Percentiles rank a stretch among this genome's conserved stretches.
These are phyloP conservation scores for Dentipellis fragilis DNA, from an alignment of 768 basidiomycete genomes.

Conservation along the genomic window DNA sequence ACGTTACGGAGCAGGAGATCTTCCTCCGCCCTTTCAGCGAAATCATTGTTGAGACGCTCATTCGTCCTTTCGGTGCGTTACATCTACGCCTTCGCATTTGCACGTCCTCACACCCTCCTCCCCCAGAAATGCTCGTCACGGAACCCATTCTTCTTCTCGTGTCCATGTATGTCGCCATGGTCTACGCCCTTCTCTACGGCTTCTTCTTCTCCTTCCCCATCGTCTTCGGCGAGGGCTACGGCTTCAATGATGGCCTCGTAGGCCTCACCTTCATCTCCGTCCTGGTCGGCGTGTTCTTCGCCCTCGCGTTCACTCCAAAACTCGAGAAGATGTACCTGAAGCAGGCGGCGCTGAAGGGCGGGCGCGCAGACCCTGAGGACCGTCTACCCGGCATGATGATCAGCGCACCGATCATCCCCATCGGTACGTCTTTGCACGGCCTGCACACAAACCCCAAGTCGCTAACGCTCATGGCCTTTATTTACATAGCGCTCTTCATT, in stretches of 20 bases:
- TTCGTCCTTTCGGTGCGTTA: conserved; percentile 29
- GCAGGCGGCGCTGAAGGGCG: conserved; percentile 23
- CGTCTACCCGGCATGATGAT: conserved; percentile 29
- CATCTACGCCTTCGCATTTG: not conserved
- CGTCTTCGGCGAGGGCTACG: conserved; percentile 27
- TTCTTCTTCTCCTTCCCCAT: conserved; percentile 27
- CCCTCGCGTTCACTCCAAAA: conserved; percentile 24
- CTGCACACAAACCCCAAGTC: not conserved
- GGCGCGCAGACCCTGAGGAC: conserved; percentile 32
- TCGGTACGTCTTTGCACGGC: conserved; percentile 9
- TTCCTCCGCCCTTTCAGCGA: conserved; percentile 24
- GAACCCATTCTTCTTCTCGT: conserved; percentile 37
- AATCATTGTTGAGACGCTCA: conserved; percentile 29
- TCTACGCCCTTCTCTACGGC: conserved; percentile 31
- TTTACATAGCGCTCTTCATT: conserved; percentile 26
- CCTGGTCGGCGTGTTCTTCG: conserved; percentile 26
- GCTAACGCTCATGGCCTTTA: not conserved
- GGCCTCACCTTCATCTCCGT: conserved; percentile 32
- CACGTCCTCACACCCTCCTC: not conserved
- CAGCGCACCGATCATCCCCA: conserved; percentile 25
- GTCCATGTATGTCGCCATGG: conserved; percentile 33
- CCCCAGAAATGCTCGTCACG: conserved; percentile 27
- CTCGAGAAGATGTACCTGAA: conserved; percentile 25
- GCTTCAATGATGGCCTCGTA: conserved; percentile 26
- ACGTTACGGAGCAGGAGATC: conserved; percentile 33